Percentiles rank a stretch among this genome's conserved stretches.
These are phyloP conservation scores for Cercospora sp. DNA, from an alignment of 2,329 filamentous ascomycete genomes.

Conservation along the genomic window DNA sequence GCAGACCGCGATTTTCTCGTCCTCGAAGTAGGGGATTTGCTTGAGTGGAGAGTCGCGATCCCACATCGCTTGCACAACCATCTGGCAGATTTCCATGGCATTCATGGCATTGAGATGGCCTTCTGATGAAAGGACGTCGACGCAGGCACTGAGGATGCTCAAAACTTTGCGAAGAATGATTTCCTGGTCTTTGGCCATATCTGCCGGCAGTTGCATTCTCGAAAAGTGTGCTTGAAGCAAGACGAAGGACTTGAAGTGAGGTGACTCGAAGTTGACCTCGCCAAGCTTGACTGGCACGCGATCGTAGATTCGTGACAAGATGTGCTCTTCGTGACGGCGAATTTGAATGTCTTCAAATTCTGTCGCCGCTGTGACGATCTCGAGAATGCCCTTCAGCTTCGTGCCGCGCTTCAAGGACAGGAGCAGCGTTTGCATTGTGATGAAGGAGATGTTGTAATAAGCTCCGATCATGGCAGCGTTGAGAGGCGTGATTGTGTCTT, in stretches of 20 bases:
- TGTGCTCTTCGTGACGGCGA: conserved; percentile 82
- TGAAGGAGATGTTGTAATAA: conserved; percentile 99
- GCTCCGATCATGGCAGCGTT: conserved; percentile 98
- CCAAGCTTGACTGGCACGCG: conserved; percentile 94
- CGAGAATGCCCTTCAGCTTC: conserved; percentile 93
- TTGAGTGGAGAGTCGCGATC: conserved; percentile 95
- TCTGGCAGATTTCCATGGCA: conserved; percentile 98
- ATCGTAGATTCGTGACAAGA: conserved; percentile 90
- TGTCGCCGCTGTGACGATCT: conserved; percentile 94
- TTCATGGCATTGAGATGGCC: conserved; percentile 96
- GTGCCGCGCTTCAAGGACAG: conserved; percentile 84
- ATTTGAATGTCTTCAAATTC: conserved; percentile 97
- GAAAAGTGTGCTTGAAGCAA: conserved; percentile 96
- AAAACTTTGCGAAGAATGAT: conserved; percentile 80
- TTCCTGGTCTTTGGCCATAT: conserved; percentile 94
- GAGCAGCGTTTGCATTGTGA: conserved; percentile 98
- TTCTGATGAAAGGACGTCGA: conserved; percentile 93
- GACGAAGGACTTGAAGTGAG: conserved; percentile 98
- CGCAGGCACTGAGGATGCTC: conserved; percentile 83
- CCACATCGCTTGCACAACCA: conserved; percentile 99
- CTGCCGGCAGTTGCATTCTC: conserved; percentile 91
- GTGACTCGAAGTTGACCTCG: conserved; percentile 81
- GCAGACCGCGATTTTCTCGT: conserved; percentile 78
- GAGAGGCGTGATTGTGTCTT: conserved; percentile 82
- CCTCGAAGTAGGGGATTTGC: conserved; percentile 93